Percentiles rank a stretch among this genome's conserved stretches.
Conservation (phyloP, 2,329 filamentous ascomycete genomes). For the Pestalotiopsis sp. region DNA sequence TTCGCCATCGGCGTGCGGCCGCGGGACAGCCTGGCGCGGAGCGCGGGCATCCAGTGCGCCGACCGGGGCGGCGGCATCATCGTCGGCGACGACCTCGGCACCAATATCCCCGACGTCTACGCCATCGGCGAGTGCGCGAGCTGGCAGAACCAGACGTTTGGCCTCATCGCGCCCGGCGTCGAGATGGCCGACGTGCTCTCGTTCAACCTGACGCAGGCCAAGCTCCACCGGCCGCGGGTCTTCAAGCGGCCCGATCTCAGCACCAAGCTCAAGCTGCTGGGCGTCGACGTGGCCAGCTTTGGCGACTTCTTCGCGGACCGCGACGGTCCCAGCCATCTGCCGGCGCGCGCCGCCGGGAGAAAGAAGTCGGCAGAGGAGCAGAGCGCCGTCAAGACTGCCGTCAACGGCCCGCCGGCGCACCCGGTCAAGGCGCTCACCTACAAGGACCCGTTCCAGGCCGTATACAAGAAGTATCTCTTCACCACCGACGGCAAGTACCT, state of each 20-base stretch:
- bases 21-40: conserved; percentile 74
- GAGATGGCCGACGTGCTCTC: conserved; percentile 93
- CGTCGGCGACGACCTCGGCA: conserved; percentile 68
- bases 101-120: conserved; percentile 74
- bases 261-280: conserved; percentile 87
- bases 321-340: conserved; percentile 78
- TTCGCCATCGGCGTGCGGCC: conserved; percentile 89
- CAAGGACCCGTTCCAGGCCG: conserved; percentile 82
- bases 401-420: conserved; percentile 56
- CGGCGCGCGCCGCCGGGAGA: conserved; percentile 52
- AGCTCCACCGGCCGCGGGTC: conserved; percentile 66
- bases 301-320: conserved; percentile 92
- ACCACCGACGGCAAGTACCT: conserved; percentile 88
- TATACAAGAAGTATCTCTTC: conserved; percentile 95
- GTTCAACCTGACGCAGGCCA: conserved; percentile 87
- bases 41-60: conserved; percentile 72
- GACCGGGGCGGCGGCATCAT: conserved; percentile 78
- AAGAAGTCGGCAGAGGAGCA: conserved; percentile 38
- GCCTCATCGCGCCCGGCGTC: conserved; percentile 85
- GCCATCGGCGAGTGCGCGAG: conserved; percentile 91
- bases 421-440: conserved; percentile 85
- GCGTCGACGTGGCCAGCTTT: conserved; percentile 90
- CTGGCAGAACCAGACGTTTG: conserved; percentile 86
- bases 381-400: conserved; percentile 48
- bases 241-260: conserved; percentile 87